Evolutionary conservation across 139 green algal genomes (phyloP).

Genomic region (Mesostigma viride): DNA sequence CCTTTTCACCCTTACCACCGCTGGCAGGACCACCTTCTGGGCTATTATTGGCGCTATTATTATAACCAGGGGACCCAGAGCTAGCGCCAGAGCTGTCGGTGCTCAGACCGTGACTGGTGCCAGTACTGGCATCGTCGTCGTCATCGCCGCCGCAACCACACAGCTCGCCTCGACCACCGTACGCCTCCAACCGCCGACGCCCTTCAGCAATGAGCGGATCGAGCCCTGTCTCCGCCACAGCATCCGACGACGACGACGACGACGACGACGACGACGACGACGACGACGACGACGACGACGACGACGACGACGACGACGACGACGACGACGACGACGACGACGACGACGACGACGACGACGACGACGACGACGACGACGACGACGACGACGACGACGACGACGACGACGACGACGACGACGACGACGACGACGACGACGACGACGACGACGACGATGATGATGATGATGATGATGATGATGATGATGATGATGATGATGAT

Average conservation of each 20-base stretch:
- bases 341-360: neutral
- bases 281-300: neutral
- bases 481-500: neutral
- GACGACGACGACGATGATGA: neutral
- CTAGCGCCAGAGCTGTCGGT: no score
- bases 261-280: neutral
- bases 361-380: neutral
- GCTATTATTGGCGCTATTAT: no score
- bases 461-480: neutral
- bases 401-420: neutral
- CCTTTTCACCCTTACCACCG: no score
- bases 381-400: slow-evolving; percentile 1
- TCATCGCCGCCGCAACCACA: no score
- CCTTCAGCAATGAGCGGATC: no score
- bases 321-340: neutral
- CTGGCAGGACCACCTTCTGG: no score
- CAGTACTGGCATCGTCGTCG: no score
- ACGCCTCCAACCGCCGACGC: no score
- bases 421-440: neutral
- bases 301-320: neutral
- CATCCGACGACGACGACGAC: neutral
- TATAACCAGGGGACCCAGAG: no score
- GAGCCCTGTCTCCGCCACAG: no score
- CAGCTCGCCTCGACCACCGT: no score
- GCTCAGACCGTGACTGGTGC: no score